Conservation (phyloP, 176 grass and related monocot species). For the Musa beccarii region DNA sequence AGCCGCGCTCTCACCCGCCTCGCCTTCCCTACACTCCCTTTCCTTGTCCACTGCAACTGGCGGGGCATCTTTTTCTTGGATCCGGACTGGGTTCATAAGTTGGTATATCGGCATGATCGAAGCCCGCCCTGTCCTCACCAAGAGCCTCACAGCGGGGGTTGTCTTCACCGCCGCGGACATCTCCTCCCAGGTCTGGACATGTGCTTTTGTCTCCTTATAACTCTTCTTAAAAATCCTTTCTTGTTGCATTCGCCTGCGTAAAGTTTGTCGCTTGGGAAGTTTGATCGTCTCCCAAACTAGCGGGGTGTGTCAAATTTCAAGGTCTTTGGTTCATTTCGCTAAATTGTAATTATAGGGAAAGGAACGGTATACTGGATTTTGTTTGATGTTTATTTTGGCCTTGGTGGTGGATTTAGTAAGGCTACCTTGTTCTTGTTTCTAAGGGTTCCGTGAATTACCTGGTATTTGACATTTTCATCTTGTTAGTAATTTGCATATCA, state of each 20-base stretch:
- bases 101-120: conserved; percentile 79
- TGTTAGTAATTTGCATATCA: not conserved
- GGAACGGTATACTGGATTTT: not conserved
- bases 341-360: not conserved
- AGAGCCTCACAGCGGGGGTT: conserved; percentile 67
- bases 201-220: not conserved
- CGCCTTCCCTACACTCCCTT: conserved; percentile 4
- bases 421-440: not conserved
- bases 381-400: not conserved
- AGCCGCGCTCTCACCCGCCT: not conserved
- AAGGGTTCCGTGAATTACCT: not conserved
- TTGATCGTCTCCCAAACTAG: not conserved
- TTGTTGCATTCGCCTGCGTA: not conserved
- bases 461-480: not conserved
- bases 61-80: not conserved
- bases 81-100: conserved; percentile 28
- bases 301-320: not conserved
- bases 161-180: conserved; percentile 78
- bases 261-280: not conserved
- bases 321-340: not conserved
- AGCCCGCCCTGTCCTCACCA: conserved; percentile 69
- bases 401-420: not conserved
- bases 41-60: conserved; percentile 13
- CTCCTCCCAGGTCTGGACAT: conserved; percentile 56
- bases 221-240: not conserved